phyloP scores from a whole-genome alignment of 2,329 filamentous ascomycete genomes.

The Aspergillus transmontanensis region DNA sequence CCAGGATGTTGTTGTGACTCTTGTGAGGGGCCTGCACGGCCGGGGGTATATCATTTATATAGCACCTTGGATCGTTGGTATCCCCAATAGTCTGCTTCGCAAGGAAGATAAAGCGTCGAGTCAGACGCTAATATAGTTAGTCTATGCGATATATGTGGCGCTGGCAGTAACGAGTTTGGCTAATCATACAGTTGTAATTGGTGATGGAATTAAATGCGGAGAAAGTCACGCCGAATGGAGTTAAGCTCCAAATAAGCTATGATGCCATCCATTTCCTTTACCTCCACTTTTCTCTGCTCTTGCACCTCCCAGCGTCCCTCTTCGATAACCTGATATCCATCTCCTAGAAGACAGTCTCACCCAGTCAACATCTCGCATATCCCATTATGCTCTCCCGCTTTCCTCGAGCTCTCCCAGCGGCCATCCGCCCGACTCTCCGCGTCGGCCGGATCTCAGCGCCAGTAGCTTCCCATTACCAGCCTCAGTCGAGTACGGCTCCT shows the following conservation, averaged over 20 bases:
- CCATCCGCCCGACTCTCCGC: constrained; percentile 26
- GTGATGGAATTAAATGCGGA: background rate
- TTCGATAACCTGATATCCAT: background rate
- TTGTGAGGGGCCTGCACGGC: background rate
- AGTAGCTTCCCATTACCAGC: constrained; percentile 16
- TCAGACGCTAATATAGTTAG: too few relatives aligned
- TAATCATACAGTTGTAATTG: background rate
- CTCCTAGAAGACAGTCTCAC: background rate
- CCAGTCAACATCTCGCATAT: background rate
- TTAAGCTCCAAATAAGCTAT: constrained; percentile 13
- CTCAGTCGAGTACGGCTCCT: background rate
- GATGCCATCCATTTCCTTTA: constrained; percentile 15
- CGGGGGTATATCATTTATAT: constrained; percentile 7
- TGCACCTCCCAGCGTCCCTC: constrained; percentile 8
- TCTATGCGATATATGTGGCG: too few relatives aligned
- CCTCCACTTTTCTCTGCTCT: constrained; percentile 1
- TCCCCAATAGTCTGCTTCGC: background rate
- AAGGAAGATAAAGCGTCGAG: background rate
- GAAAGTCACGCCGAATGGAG: background rate
- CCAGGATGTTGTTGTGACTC: background rate
- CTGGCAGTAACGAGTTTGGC: too few relatives aligned
- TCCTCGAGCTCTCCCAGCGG: constrained; percentile 42
- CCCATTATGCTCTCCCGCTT: constrained; percentile 43
- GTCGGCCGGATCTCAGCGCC: constrained; percentile 19
- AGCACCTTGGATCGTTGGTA: background rate